phyloP scores from a whole-genome alignment of 768 basidiomycete genomes.

The Boletus sp. region DNA sequence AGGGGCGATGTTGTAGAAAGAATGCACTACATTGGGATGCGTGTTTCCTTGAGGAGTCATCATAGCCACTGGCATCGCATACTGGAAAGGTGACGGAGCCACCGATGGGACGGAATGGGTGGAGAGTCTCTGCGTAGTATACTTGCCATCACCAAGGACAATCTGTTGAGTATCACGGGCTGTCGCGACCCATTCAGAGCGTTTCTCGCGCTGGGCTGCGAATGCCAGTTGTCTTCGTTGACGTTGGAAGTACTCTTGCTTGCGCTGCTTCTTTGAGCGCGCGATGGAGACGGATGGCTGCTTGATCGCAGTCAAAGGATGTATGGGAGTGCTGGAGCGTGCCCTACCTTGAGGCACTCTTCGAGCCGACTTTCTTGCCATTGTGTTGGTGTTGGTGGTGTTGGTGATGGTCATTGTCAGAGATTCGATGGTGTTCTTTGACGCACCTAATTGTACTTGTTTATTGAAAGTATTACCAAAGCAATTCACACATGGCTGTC shows the following conservation, averaged over 20 bases:
- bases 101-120: constrained; percentile 3
- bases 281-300: constrained; percentile 18
- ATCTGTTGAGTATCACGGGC: constrained; percentile 39
- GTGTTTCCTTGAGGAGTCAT: constrained; percentile 4
- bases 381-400: constrained; percentile 8
- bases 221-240: constrained; percentile 21
- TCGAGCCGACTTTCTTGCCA: constrained; percentile 21
- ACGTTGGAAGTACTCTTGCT: constrained; percentile 22
- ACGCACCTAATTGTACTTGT: background rate
- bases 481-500: background rate
- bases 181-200: constrained; percentile 32
- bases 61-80: constrained; percentile 6
- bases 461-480: background rate
- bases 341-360: constrained; percentile 28
- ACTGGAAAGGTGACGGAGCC: constrained; percentile 18
- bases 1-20: constrained; percentile 35
- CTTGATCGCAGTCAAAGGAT: constrained; percentile 25
- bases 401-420: constrained; percentile 1
- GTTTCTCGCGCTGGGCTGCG: constrained; percentile 24
- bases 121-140: constrained; percentile 31
- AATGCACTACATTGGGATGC: background rate
- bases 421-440: background rate
- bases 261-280: constrained; percentile 20
- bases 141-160: constrained; percentile 41
- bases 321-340: constrained; percentile 24